These are phyloP conservation scores for Hortiboletus flavorubellus DNA, from an alignment of 768 basidiomycete genomes.

Conservation along the genomic window DNA sequence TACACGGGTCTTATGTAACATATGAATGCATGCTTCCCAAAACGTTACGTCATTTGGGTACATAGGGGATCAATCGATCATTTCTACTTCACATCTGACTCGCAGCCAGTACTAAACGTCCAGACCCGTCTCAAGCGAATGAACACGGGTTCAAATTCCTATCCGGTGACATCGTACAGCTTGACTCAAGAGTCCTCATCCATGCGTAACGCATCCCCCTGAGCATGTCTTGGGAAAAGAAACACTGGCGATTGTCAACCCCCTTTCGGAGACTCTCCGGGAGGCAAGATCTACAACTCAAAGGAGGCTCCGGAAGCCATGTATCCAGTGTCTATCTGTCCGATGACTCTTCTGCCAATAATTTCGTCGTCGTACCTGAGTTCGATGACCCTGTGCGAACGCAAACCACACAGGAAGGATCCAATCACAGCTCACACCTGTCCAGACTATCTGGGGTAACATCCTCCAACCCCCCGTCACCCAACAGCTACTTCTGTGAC, in stretches of 20 bases:
- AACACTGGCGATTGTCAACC: conserved; percentile 19
- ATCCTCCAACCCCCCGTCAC: neutral
- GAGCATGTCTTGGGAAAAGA: conserved; percentile 28
- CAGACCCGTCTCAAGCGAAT: neutral
- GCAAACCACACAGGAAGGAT: neutral
- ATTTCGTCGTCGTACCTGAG: conserved; percentile 24
- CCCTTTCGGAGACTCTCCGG: conserved; percentile 20
- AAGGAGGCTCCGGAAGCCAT: conserved; percentile 6
- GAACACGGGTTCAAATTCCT: neutral
- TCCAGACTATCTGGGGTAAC: neutral
- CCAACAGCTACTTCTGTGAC: neutral
- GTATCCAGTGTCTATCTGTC: conserved; percentile 24
- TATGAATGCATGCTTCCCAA: neutral
- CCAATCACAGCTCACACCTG: neutral
- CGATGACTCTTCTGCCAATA: conserved; percentile 10
- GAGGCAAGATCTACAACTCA: conserved; percentile 5
- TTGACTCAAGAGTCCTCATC: neutral
- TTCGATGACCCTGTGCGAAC: conserved; percentile 16
- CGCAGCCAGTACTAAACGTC: neutral
- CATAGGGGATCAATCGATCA: conserved; percentile 9
- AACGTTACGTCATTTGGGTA: conserved; percentile 9
- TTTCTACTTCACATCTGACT: neutral
- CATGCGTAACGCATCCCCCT: conserved; percentile 8
- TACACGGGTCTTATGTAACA: neutral
- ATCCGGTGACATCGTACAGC: neutral